Evolutionary conservation across 306 rosid species (phyloP).

Genomic region (Elaeagnus macrophylla): DNA sequence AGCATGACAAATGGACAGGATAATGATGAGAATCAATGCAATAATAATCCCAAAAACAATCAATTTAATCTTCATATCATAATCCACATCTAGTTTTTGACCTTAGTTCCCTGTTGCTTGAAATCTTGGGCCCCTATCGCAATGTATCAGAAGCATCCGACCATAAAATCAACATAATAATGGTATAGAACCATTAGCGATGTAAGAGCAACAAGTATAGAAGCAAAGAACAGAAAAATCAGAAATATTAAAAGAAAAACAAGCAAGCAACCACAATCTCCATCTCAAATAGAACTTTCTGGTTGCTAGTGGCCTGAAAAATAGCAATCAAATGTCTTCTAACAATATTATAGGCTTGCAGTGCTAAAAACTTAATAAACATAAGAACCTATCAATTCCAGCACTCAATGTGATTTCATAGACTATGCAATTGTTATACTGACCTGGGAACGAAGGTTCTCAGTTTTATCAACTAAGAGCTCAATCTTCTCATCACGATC

Average conservation of each 20-base stretch:
- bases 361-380: not conserved
- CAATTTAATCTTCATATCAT: slow-evolving; percentile 90
- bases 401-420: not conserved
- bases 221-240: not conserved
- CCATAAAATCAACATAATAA: too few relatives aligned
- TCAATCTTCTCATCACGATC: slow-evolving; percentile 97
- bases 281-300: not conserved
- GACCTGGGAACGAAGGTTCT: slow-evolving; percentile 94
- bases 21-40: slow-evolving; percentile 46
- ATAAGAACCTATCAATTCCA: not conserved
- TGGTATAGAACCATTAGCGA: not conserved
- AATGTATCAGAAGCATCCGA: not conserved
- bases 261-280: not conserved
- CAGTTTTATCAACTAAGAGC: slow-evolving; percentile 85
- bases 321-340: not conserved
- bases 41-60: slow-evolving; percentile 50
- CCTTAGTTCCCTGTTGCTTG: slow-evolving; percentile 56
- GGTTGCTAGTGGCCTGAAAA: not conserved
- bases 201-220: not conserved
- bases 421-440: slow-evolving; percentile 2
- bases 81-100: slow-evolving; percentile 89
- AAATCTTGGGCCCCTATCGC: slow-evolving; percentile 75
- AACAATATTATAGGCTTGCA: too few relatives aligned
- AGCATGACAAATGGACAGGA: slow-evolving; percentile 63
- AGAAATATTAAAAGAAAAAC: too few relatives aligned